Conservation (phyloP, 768 basidiomycete species). For the Rhodotorula sphaerocarpa region DNA sequence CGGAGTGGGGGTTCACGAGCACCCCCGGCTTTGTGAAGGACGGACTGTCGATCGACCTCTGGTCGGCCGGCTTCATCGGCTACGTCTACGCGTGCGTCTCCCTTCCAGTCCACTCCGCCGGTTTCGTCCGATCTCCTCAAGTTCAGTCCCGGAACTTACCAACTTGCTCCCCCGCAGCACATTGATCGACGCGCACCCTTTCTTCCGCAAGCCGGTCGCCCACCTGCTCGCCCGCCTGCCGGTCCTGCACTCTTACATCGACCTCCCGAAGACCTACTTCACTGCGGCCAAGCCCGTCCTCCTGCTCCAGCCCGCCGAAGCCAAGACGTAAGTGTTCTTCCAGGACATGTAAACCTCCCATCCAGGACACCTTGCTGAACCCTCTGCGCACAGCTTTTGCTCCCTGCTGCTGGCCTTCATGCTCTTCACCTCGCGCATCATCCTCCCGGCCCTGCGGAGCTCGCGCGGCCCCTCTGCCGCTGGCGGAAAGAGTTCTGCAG, state of each 20-base stretch:
- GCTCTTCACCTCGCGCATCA: conserved; percentile 21
- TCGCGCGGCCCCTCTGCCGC: not conserved
- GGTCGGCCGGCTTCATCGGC: conserved; percentile 33
- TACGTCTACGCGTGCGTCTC: conserved; percentile 33
- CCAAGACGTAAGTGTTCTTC: conserved; percentile 26
- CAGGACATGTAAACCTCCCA: not conserved
- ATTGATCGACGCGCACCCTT: conserved; percentile 35
- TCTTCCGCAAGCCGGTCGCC: conserved; percentile 26
- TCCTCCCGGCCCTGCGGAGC: conserved; percentile 1
- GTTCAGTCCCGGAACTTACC: not conserved
- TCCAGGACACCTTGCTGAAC: not conserved
- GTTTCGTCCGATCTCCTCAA: no score
- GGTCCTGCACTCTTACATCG: conserved; percentile 1
- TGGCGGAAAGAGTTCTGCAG: no score
- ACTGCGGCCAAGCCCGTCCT: not conserved
- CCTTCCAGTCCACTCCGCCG: no score
- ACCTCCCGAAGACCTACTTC: conserved; percentile 33
- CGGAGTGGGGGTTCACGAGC: conserved; percentile 25
- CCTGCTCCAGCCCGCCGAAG: conserved; percentile 26
- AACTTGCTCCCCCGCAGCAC: not conserved
- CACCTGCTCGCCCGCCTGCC: conserved; percentile 19
- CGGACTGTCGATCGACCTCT: conserved; percentile 28
- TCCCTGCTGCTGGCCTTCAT: conserved; percentile 28
- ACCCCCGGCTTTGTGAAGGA: conserved; percentile 28
- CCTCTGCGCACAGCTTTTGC: conserved; percentile 12